Percentiles rank a stretch among this genome's conserved stretches.
Conservation (phyloP, 257 asterid genomes). For the Capsicum pubescens region DNA sequence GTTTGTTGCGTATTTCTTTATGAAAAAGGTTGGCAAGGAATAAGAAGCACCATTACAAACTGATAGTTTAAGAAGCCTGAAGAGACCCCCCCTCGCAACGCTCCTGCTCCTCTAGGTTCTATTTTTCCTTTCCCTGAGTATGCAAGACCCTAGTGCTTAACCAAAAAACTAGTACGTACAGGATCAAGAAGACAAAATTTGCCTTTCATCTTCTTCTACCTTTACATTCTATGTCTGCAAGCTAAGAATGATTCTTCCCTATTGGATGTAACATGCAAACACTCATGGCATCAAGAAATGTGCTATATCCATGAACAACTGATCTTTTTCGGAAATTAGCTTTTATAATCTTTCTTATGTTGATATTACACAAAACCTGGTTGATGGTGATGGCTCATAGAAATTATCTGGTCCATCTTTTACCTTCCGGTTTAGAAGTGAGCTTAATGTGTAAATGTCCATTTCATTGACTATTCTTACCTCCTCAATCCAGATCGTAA, state of each 20-base stretch:
- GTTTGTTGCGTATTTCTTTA: not conserved
- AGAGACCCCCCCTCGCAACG: not conserved
- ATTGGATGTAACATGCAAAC: not conserved
- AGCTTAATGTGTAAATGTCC: not conserved
- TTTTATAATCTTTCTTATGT: not conserved
- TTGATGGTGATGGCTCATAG: conserved; percentile 22
- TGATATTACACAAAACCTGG: not conserved
- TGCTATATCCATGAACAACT: not conserved
- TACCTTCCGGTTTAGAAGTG: not conserved
- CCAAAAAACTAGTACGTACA: not conserved
- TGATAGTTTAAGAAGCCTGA: not conserved
- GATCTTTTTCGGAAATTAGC: not conserved
- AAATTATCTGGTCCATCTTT: not conserved
- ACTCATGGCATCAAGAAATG: not conserved
- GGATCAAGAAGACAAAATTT: conserved; percentile 4
- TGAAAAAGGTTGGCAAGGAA: not conserved
- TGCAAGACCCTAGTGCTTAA: not conserved
- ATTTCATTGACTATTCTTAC: not conserved
- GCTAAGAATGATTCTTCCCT: not conserved
- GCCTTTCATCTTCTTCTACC: not conserved
- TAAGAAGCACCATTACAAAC: conserved; percentile 11
- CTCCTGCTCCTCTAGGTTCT: conserved; percentile 5
- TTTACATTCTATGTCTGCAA: not conserved
- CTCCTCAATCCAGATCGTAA: not conserved
- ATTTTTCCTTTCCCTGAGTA: not conserved